phyloP scores from a whole-genome alignment of 345 rosid genomes.

The Erodium maritimum region DNA sequence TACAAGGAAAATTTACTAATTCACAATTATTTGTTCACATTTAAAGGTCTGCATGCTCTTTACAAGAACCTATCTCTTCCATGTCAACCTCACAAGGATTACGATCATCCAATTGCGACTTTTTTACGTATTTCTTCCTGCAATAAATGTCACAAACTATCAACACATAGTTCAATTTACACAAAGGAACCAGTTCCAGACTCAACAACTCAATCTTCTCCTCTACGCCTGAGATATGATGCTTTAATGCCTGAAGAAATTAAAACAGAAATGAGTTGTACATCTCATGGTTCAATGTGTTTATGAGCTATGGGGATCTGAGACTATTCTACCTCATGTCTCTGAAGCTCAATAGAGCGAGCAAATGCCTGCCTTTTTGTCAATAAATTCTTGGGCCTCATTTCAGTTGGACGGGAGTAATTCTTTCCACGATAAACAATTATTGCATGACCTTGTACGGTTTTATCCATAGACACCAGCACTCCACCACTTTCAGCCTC shows the following conservation, averaged over 20 bases:
- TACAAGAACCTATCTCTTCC: slow-evolving; percentile 35
- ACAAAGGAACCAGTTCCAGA: slow-evolving; percentile 45
- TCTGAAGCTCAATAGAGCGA: slow-evolving; percentile 81
- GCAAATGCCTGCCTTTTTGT: slow-evolving; percentile 72
- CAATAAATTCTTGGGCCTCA: slow-evolving; percentile 65
- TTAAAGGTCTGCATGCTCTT: background rate
- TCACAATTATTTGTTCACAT: too few relatives aligned
- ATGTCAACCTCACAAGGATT: slow-evolving; percentile 19
- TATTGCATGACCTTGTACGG: slow-evolving; percentile 63
- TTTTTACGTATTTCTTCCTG: slow-evolving; percentile 43
- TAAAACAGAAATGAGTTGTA: background rate
- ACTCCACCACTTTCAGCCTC: slow-evolving; percentile 96
- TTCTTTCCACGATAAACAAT: slow-evolving; percentile 86
- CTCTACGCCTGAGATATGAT: slow-evolving; percentile 52
- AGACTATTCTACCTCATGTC: slow-evolving; percentile 50
- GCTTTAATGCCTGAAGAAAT: slow-evolving; percentile 58
- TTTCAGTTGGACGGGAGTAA: slow-evolving; percentile 36
- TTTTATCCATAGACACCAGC: slow-evolving; percentile 67
- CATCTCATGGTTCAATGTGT: too few relatives aligned
- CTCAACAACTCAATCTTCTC: slow-evolving; percentile 50
- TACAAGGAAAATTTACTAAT: too few relatives aligned
- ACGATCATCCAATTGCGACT: slow-evolving; percentile 21
- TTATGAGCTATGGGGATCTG: background rate
- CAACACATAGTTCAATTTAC: too few relatives aligned
- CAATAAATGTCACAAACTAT: too few relatives aligned